phyloP scores from a whole-genome alignment of 2,329 filamentous ascomycete species.

The Talaromyces islandicus region DNA sequence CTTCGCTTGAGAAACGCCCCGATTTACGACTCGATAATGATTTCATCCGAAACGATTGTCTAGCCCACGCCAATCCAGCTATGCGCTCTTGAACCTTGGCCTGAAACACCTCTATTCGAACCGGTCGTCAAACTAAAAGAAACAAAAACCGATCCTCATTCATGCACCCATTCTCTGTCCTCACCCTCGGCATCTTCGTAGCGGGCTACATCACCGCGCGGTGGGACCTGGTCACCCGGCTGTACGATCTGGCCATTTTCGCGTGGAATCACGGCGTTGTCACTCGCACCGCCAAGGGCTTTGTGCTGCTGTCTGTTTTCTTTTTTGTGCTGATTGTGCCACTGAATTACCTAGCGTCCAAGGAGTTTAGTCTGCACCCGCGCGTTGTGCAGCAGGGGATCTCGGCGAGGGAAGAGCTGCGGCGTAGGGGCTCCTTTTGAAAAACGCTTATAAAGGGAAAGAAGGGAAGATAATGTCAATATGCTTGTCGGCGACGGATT shows the following conservation, averaged over 20 bases:
- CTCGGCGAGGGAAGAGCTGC: conserved; percentile 90
- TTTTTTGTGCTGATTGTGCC: conserved; percentile 83
- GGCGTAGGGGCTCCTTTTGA: conserved; percentile 91
- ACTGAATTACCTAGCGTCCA: conserved; percentile 71
- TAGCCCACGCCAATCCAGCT: neutral
- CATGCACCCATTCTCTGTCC: conserved; percentile 96
- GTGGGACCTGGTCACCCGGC: conserved; percentile 94
- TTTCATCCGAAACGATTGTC: neutral
- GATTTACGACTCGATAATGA: neutral
- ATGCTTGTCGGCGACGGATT: conserved; percentile 70
- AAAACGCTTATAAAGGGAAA: neutral
- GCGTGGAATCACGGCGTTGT: conserved; percentile 98
- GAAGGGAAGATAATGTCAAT: conserved; percentile 41
- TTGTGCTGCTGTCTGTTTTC: conserved; percentile 71
- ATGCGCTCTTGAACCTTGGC: neutral
- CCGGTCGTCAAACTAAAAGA: neutral
- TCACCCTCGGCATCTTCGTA: conserved; percentile 97
- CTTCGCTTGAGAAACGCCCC: neutral
- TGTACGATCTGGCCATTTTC: conserved; percentile 96
- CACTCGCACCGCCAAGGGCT: conserved; percentile 79
- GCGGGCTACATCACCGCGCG: conserved; percentile 98
- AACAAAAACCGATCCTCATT: conserved; percentile 20
- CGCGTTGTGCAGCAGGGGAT: conserved; percentile 71
- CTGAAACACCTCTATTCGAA: neutral
- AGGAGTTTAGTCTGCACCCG: conserved; percentile 80